Evolutionary conservation across 169 alveolate species (phyloP), one percentile per base, ranked within the genome.

Genomic region (Eimeria praecox): DNA sequence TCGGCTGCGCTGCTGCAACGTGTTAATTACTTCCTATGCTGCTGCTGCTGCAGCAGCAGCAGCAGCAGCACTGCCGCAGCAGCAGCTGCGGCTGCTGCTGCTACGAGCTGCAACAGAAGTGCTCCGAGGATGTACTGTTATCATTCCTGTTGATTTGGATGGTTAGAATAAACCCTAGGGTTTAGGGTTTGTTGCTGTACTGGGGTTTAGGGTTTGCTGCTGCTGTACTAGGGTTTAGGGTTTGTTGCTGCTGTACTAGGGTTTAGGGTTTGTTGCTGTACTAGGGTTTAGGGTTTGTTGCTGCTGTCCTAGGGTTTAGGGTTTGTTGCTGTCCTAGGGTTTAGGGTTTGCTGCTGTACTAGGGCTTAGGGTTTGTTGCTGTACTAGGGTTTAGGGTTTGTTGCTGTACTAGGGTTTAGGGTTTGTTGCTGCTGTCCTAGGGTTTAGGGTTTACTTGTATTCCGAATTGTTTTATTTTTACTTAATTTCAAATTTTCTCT

Each of bases 41-140:
- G 56, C 89, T 20, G 85, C 66, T 3, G 40, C 64, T 30, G 40
- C 89, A 8, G 56, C 89, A 10, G 85, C 85, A 33, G 64, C 89
- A 78, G 56, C 66, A 44, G 66, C 24, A 40, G 89, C 64, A 78
- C 89, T 78, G 89, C 89, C 64, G 66, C 89, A 44, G 56, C 59
- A 52, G 59, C 59, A 52, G 59, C 59, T 52, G 59, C 59, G 59
- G 20, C 59, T 52, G 59, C 59, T 78, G 89, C 89, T 78, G 89
- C 89, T 40, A 40, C 89, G 44, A 4, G 89, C 89, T 12, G 89
- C 89, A 10, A 42, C 89, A 24, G 89, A 38, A n/a, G 89, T 78
- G 27, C 89, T 78, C 38, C 33, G 89, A 33, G 89, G 89, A 18
- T 3, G 38, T 33, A 78, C 89, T 35, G 89, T 78, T 14, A 49